A percentile compares a stretch with the other conserved stretches of the same genome.
Evolutionary conservation across 1,284 basidiomycete genomes (phyloP).

Genomic region (Irpex sp.): DNA sequence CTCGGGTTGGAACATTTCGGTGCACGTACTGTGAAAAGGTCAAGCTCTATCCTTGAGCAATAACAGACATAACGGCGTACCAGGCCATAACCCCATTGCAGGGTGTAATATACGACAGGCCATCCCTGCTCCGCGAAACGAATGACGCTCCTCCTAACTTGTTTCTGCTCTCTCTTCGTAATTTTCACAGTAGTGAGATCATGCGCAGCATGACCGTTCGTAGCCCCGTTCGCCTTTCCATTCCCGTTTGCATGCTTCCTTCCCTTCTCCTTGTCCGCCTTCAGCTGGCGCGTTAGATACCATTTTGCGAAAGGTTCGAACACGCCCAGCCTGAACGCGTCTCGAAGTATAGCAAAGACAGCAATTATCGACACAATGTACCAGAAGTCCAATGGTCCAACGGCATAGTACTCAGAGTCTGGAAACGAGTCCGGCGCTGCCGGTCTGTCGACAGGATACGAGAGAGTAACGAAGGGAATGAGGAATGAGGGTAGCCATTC

Average conservation of each 20-base stretch:
- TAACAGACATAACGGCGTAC: conserved; percentile 47
- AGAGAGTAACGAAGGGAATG: conserved; percentile 68
- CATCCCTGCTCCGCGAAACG: conserved; percentile 96
- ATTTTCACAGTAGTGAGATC: conserved; percentile 13
- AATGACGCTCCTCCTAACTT: conserved; percentile 65
- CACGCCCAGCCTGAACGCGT: conserved; percentile 63
- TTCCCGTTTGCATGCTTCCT: conserved; percentile 23
- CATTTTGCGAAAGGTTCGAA: conserved; percentile 76
- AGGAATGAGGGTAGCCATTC: conserved; percentile 47
- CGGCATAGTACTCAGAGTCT: conserved; percentile 59
- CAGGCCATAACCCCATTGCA: conserved; percentile 75
- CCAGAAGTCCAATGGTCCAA: conserved; percentile 67
- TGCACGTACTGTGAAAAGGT: conserved; percentile 65
- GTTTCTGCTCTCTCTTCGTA: conserved; percentile 37
- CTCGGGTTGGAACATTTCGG: conserved; percentile 60
- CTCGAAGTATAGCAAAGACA: conserved; percentile 74
- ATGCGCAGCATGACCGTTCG: conserved; percentile 25
- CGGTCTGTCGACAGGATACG: conserved; percentile 60
- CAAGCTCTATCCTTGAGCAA: conserved; percentile 8
- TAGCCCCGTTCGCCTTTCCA: conserved; percentile 21
- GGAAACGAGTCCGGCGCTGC: conserved; percentile 61
- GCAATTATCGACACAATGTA: conserved; percentile 71
- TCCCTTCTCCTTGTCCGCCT: conserved; percentile 22
- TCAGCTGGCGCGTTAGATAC: conserved; percentile 56
- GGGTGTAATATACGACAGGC: conserved; percentile 76